These are phyloP conservation scores for Handroanthus guayacan DNA, from an alignment of 257 asterid species.

Conservation along the genomic window DNA sequence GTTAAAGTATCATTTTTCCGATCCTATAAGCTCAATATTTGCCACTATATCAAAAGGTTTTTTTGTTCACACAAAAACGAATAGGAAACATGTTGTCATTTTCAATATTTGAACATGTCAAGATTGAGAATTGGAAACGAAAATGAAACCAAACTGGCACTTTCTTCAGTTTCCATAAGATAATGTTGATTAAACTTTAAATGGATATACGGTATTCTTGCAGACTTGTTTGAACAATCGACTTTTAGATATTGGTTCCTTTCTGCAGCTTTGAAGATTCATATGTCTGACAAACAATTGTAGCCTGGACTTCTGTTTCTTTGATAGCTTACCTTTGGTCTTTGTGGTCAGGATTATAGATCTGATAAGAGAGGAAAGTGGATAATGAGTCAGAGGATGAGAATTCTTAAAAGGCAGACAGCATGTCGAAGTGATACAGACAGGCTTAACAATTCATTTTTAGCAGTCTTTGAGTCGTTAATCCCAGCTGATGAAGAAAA, in stretches of 20 bases:
- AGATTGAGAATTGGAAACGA: too few species aligned
- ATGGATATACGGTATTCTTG: not conserved
- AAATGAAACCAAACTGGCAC: too few species aligned
- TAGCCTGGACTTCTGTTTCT: not conserved
- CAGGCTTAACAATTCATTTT: slow-evolving; percentile 55
- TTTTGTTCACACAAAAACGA: too few species aligned
- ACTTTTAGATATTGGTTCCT: slow-evolving; percentile 10
- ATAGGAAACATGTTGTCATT: too few species aligned
- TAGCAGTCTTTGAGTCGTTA: slow-evolving; percentile 70
- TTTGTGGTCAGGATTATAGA: slow-evolving; percentile 74
- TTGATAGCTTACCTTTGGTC: slow-evolving; percentile 28
- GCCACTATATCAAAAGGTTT: too few species aligned
- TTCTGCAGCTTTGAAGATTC: slow-evolving; percentile 9
- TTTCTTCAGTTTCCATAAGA: not conserved
- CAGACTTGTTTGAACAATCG: slow-evolving; percentile 5
- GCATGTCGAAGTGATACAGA: slow-evolving; percentile 68
- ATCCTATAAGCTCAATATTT: too few species aligned
- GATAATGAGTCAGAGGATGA: slow-evolving; percentile 78
- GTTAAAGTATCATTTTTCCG: too few species aligned
- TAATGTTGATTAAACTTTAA: not conserved
- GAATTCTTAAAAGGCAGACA: slow-evolving; percentile 57
- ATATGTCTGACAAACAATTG: not conserved
- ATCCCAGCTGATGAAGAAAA: slow-evolving; percentile 94
- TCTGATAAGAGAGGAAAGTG: slow-evolving; percentile 84
- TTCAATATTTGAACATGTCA: too few species aligned